Percentiles rank a stretch among this genome's conserved stretches.
Conservation (phyloP, 345 rosid genomes). For the Streptanthus diversifolius region DNA sequence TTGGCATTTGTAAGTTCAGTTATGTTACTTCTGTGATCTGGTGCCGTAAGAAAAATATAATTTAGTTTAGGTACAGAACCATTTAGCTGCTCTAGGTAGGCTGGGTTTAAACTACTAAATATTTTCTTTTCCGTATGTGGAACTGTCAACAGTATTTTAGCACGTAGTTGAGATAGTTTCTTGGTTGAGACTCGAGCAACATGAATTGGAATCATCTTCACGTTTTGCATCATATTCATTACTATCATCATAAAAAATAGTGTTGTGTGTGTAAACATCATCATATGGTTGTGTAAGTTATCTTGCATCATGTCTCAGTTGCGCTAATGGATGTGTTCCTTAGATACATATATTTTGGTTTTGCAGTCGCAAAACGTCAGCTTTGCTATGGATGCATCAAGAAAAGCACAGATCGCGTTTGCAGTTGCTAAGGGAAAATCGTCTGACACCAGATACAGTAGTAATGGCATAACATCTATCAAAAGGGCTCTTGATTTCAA, state of each 20-base stretch:
- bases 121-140: not conserved
- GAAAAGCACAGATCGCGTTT: conserved; percentile 70
- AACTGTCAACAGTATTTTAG: conserved; percentile 1
- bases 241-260: not conserved
- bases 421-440: conserved; percentile 50
- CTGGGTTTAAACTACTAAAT: conserved; percentile 3
- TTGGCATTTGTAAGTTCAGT: conserved; percentile 73
- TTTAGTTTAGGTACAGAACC: not conserved
- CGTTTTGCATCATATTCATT: not conserved
- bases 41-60: not conserved
- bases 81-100: conserved; percentile 13
- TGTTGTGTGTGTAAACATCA: not conserved
- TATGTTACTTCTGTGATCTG: conserved; percentile 5
- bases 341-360: not conserved
- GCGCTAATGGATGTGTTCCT: conserved; percentile 1
- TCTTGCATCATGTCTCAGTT: not conserved
- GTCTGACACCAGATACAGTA: conserved; percentile 39
- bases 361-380: conserved; percentile 68
- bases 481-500: conserved; percentile 86
- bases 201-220: not conserved
- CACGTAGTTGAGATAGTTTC: not conserved
- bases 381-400: conserved; percentile 93
- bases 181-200: not conserved
- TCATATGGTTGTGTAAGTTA: not conserved
- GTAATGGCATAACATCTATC: conserved; percentile 57